Percentiles rank a stretch among this genome's conserved stretches.
Conservation (phyloP, 768 basidiomycete species). For the Hebeloma cylindrosporum region DNA sequence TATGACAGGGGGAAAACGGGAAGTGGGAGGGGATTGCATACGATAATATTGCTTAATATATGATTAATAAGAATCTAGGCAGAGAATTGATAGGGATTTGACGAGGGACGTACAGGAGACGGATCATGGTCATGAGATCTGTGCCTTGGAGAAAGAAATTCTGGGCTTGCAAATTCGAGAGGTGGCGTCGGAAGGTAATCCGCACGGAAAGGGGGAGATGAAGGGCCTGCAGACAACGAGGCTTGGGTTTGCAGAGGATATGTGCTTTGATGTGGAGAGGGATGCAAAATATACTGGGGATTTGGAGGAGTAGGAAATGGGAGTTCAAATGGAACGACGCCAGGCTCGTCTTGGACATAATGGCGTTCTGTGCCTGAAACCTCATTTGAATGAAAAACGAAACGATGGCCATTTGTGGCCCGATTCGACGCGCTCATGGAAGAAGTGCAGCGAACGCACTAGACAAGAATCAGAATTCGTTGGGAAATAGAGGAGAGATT, state of each 20-base stretch:
- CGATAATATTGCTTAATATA: slow-evolving; percentile 10
- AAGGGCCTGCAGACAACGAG: slow-evolving; percentile 22
- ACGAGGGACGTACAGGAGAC: slow-evolving; percentile 11
- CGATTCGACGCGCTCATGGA: slow-evolving; percentile 67
- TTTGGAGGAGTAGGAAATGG: slow-evolving; percentile 17
- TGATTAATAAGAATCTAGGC: neutral
- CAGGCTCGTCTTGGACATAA: slow-evolving; percentile 63
- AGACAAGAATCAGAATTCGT: slow-evolving; percentile 8
- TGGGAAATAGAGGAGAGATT: neutral
- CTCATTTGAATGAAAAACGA: slow-evolving; percentile 80
- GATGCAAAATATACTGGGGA: slow-evolving; percentile 13
- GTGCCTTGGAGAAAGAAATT: slow-evolving; percentile 15
- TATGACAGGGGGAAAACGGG: slow-evolving; percentile 8
- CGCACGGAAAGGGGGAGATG: slow-evolving; percentile 27
- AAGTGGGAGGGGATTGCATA: slow-evolving; percentile 2
- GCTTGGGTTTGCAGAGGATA: slow-evolving; percentile 11
- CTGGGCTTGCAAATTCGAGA: slow-evolving; percentile 37
- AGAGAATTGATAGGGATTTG: neutral
- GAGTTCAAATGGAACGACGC: slow-evolving; percentile 50
- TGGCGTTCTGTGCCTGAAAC: slow-evolving; percentile 62
- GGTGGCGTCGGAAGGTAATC: slow-evolving; percentile 40
- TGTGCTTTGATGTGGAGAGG: slow-evolving; percentile 17
- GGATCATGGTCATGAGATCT: slow-evolving; percentile 12
- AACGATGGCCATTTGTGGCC: slow-evolving; percentile 81
- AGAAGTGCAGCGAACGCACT: slow-evolving; percentile 73